phyloP scores from a whole-genome alignment of 148 eudicot species.

The Chenopodium album region DNA sequence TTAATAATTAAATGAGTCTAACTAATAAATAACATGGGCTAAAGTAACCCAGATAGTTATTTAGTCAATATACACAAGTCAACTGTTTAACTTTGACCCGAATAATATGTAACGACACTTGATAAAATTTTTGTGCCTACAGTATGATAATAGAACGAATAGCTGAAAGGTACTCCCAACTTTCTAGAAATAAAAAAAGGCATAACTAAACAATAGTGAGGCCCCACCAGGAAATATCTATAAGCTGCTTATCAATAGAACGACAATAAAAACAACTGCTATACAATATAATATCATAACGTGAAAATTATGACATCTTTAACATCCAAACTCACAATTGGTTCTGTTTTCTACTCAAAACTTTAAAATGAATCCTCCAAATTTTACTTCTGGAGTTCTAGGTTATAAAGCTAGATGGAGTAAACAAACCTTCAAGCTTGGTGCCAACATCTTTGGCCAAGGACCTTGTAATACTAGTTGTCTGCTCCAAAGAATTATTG shows the following conservation, averaged over 20 bases:
- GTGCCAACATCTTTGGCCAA: conserved; percentile 74
- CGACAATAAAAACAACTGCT: not conserved
- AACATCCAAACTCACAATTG: too few relatives aligned
- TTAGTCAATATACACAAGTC: too few relatives aligned
- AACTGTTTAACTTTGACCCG: too few relatives aligned
- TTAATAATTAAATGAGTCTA: too few relatives aligned
- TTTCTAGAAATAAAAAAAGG: not conserved
- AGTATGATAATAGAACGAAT: not conserved
- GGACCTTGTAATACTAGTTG: conserved; percentile 57
- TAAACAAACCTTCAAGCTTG: conserved; percentile 55
- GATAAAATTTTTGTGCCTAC: too few relatives aligned
- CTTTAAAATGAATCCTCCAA: not conserved
- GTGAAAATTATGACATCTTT: too few relatives aligned
- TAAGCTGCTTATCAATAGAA: not conserved
- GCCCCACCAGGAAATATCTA: not conserved
- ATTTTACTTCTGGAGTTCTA: not conserved
- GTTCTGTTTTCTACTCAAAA: not conserved
- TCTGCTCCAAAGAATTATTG: conserved; percentile 46
- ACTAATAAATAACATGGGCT: too few relatives aligned
- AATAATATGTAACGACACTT: too few relatives aligned
- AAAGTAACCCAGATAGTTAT: too few relatives aligned
- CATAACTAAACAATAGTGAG: not conserved
- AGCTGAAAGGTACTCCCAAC: not conserved
- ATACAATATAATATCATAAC: too few relatives aligned
- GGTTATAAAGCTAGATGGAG: not conserved